Conservation (phyloP, 352 stramenopile species). For the Phytophthora cryptogea region DNA sequence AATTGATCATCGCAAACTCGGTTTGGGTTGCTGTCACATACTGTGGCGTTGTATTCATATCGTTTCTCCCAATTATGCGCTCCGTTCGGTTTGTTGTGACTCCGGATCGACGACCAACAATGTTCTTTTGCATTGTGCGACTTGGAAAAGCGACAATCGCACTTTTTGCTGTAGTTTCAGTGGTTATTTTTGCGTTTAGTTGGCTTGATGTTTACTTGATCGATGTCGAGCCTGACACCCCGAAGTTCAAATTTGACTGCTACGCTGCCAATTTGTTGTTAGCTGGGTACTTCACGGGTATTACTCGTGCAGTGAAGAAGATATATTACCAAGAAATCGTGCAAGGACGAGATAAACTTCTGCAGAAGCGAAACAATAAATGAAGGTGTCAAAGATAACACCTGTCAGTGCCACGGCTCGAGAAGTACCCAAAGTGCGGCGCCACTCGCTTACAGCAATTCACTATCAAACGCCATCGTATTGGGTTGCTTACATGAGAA, state of each 20-base stretch:
- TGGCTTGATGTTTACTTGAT: conserved; percentile 8
- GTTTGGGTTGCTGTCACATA: conserved; percentile 14
- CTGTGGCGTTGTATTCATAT: conserved; percentile 9
- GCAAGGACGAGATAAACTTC: conserved; percentile 1
- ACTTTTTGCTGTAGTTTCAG: conserved; percentile 6
- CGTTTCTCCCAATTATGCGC: conserved; percentile 5
- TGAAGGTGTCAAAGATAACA: not conserved
- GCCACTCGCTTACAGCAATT: not conserved
- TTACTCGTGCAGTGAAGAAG: conserved; percentile 2
- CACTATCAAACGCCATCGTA: not conserved
- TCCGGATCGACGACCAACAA: not conserved
- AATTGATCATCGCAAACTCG: conserved; percentile 21
- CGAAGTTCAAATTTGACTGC: conserved; percentile 24
- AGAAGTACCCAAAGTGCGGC: not conserved
- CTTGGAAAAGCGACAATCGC: conserved; percentile 7
- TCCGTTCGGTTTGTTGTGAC: conserved; percentile 14
- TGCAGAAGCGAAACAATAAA: not conserved
- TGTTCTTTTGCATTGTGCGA: conserved; percentile 10
- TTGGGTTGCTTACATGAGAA: not conserved
- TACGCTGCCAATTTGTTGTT: conserved; percentile 20
- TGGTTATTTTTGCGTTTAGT: conserved; percentile 1
- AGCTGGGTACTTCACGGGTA: conserved; percentile 14
- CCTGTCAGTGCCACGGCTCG: no score
- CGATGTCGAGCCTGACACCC: not conserved
- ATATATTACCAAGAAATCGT: conserved; percentile 26